Conservation (phyloP, 371 early-diverging fungal species). For the Catenaria anguillulae region DNA sequence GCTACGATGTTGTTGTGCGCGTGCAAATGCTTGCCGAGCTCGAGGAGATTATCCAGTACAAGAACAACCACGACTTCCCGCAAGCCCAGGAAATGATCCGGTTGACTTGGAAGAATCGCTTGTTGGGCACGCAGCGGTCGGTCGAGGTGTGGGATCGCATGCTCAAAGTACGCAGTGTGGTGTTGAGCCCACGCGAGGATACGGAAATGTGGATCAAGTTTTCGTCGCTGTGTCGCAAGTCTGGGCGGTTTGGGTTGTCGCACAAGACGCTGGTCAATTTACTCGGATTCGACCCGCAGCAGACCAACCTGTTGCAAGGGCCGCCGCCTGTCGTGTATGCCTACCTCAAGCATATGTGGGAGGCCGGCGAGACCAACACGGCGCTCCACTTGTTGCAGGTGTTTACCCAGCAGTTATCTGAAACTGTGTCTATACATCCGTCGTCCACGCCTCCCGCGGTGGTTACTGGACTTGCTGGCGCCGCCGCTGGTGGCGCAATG, state of each 20-base stretch:
- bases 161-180: constrained; percentile 74
- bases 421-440: constrained; percentile 4
- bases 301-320: constrained; percentile 14
- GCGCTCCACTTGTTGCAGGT: constrained; percentile 24
- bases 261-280: constrained; percentile 59
- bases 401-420: constrained; percentile 35
- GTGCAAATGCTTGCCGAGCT: constrained; percentile 94
- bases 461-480: not conserved
- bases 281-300: constrained; percentile 19
- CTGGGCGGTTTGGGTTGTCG: constrained; percentile 64
- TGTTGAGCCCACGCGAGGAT: constrained; percentile 75
- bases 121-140: constrained; percentile 82
- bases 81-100: constrained; percentile 64
- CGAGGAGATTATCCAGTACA: constrained; percentile 89
- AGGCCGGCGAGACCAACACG: constrained; percentile 35
- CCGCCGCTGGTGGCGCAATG: not conserved
- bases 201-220: constrained; percentile 84
- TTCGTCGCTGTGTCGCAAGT: constrained; percentile 83
- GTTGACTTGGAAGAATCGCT: constrained; percentile 72
- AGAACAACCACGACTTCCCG: constrained; percentile 60
- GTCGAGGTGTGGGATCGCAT: constrained; percentile 94
- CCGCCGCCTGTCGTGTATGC: constrained; percentile 82
- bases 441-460: not conserved
- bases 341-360: constrained; percentile 89
- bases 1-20: constrained; percentile 74